Conservation (phyloP, 179 eudicot genomes). For the Silene vulgaris region DNA sequence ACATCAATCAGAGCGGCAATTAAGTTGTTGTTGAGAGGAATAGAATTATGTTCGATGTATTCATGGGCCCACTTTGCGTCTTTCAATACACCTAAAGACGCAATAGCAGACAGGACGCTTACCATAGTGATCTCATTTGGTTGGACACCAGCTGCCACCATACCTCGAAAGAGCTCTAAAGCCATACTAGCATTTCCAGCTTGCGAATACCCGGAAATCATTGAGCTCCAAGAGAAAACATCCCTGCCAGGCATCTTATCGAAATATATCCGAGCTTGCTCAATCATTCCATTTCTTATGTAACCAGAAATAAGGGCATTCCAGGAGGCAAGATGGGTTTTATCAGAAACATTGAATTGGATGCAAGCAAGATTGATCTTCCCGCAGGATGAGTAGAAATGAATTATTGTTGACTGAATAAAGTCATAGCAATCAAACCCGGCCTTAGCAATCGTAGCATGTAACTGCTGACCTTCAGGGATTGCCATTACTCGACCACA, state of each 20-base stretch:
- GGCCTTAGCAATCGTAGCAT: constrained; percentile 40
- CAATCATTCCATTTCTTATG: constrained; percentile 36
- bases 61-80: constrained; percentile 79
- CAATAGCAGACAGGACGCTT: constrained; percentile 77
- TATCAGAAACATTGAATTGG: constrained; percentile 61
- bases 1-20: constrained; percentile 77
- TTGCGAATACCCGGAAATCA: constrained; percentile 86
- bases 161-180: constrained; percentile 58
- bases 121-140: constrained; percentile 91
- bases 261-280: constrained; percentile 32
- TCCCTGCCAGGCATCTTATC: constrained; percentile 51
- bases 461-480: constrained; percentile 66
- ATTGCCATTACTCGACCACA: constrained; percentile 53
- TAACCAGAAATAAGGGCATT: constrained; percentile 45
- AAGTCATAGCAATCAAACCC: constrained; percentile 63
- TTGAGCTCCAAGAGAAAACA: constrained; percentile 91
- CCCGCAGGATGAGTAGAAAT: constrained; percentile 64
- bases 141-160: constrained; percentile 51
- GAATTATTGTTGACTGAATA: constrained; percentile 65
- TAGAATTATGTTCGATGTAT: constrained; percentile 46
- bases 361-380: constrained; percentile 47
- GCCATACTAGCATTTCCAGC: constrained; percentile 51
- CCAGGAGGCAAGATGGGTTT: constrained; percentile 60
- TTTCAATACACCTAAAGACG: constrained; percentile 48
- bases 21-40: constrained; percentile 64